These are phyloP conservation scores for Suillus alpinus DNA, from an alignment of 768 basidiomycete genomes.

Conservation along the genomic window DNA sequence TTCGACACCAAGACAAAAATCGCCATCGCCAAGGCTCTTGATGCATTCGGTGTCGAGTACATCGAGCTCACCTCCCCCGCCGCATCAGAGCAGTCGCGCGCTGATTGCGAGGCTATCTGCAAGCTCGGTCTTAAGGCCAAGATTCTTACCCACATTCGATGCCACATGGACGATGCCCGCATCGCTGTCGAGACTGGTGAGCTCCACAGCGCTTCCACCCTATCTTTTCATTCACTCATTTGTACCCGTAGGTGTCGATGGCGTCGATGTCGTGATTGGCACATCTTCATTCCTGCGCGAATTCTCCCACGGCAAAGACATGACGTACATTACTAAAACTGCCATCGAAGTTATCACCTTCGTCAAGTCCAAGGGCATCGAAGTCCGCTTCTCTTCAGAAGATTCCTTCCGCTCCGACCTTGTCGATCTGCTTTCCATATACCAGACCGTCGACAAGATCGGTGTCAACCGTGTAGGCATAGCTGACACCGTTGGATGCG, in stretches of 20 bases:
- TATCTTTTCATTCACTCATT: not conserved
- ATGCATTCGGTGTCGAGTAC: conserved; percentile 99
- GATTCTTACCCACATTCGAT: conserved; percentile 98
- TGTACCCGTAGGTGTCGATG: conserved; percentile 76
- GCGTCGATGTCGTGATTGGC: conserved; percentile 98
- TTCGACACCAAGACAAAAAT: conserved; percentile 99
- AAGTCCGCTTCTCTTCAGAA: conserved; percentile 99
- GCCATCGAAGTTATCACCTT: conserved; percentile 98
- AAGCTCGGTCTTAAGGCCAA: conserved; percentile 95
- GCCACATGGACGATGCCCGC: conserved; percentile 99
- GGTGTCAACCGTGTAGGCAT: conserved; percentile 99
- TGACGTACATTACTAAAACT: conserved; percentile 98
- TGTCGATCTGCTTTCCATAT: conserved; percentile 96
- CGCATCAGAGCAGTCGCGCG: conserved; percentile 91
- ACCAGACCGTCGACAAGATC: conserved; percentile 99
- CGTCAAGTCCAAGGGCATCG: conserved; percentile 99
- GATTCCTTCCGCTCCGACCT: conserved; percentile 99
- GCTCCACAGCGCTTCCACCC: conserved; percentile 14
- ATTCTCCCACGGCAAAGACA: conserved; percentile 99
- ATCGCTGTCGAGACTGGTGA: conserved; percentile 97
- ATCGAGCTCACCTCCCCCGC: conserved; percentile 98
- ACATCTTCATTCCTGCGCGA: conserved; percentile 99
- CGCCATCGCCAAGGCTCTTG: conserved; percentile 95
- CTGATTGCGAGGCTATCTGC: conserved; percentile 98
- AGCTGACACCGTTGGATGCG: conserved; percentile 98